Conservation (phyloP, 2,329 filamentous ascomycete species). For the Cordyceps militaris region DNA sequence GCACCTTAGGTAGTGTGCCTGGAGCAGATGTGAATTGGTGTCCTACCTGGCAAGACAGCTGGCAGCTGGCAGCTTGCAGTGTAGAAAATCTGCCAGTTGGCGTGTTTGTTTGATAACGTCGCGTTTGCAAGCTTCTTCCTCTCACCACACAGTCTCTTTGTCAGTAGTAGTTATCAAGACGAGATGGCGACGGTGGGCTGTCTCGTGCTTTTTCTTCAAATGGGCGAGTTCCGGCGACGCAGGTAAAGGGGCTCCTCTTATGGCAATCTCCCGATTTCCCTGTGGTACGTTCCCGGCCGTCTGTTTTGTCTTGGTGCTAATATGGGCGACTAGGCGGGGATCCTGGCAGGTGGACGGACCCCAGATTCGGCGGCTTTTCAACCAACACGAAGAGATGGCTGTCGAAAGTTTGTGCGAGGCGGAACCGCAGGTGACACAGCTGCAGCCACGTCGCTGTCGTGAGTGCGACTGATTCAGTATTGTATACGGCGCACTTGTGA, state of each 20-base stretch:
- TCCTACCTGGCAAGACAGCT: too few relatives aligned
- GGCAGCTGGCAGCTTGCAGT: neutral
- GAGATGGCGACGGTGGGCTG: neutral
- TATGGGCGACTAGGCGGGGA: neutral
- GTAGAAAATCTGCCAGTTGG: neutral
- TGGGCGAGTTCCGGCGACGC: neutral
- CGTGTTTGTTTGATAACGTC: neutral
- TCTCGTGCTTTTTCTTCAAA: neutral
- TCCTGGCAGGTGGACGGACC: slow-evolving; percentile 1
- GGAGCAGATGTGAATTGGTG: neutral
- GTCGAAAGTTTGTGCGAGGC: neutral
- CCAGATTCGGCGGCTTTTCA: slow-evolving; percentile 4
- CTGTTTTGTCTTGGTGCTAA: neutral
- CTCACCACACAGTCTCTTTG: neutral
- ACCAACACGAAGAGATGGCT: slow-evolving; percentile 1
- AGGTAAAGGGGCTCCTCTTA: neutral
- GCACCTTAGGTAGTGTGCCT: neutral
- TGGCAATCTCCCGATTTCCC: neutral
- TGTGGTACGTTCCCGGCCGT: neutral
- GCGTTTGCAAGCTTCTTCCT: neutral
- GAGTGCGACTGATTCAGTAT: neutral
- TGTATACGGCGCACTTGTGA: neutral
- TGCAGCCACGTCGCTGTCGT: neutral
- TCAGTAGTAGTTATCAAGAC: neutral
- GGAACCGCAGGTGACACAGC: neutral